These are phyloP conservation scores for Helenozyma baotianmanensis DNA, from an alignment of 805 yeast species.

Conservation along the genomic window DNA sequence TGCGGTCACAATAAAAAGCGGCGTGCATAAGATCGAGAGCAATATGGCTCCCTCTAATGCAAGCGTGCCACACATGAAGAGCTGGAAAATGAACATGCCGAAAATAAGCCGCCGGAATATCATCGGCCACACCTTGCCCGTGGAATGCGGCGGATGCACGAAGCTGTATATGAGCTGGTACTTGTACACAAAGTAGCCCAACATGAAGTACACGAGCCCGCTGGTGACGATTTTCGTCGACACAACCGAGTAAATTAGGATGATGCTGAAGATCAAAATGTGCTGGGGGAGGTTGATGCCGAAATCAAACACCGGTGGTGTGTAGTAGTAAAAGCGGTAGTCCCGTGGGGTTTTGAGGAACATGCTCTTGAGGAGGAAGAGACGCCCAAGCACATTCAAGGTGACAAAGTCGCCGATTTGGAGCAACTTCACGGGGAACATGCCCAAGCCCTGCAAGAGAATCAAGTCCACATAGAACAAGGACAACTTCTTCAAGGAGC, in stretches of 20 bases:
- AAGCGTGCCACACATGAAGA: constrained; percentile 61
- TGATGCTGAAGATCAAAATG: constrained; percentile 53
- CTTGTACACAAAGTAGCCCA: constrained; percentile 58
- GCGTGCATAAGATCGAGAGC: constrained; percentile 44
- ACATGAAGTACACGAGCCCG: constrained; percentile 51
- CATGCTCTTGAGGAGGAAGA: constrained; percentile 35
- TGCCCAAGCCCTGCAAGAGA: constrained; percentile 63
- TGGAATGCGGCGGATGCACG: constrained; percentile 62
- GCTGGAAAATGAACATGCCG: constrained; percentile 52
- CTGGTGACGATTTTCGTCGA: constrained; percentile 57
- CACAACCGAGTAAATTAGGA: constrained; percentile 55
- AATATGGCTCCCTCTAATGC: constrained; percentile 56
- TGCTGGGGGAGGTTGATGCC: constrained; percentile 62
- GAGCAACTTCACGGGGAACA: constrained; percentile 54
- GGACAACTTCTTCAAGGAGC: constrained; percentile 47
- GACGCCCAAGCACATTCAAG: constrained; percentile 36
- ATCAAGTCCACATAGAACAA: constrained; percentile 58
- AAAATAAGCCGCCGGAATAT: constrained; percentile 52
- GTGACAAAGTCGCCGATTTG: constrained; percentile 52
- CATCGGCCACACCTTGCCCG: constrained; percentile 66
- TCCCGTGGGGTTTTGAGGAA: constrained; percentile 48
- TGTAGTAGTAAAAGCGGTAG: constrained; percentile 47
- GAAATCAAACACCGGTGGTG: constrained; percentile 57
- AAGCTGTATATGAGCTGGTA: constrained; percentile 57
- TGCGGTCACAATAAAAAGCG: constrained; percentile 44